These are phyloP conservation scores for Sanghuangporus sanghuang DNA, from an alignment of 1,284 basidiomycete genomes.

Conservation along the genomic window DNA sequence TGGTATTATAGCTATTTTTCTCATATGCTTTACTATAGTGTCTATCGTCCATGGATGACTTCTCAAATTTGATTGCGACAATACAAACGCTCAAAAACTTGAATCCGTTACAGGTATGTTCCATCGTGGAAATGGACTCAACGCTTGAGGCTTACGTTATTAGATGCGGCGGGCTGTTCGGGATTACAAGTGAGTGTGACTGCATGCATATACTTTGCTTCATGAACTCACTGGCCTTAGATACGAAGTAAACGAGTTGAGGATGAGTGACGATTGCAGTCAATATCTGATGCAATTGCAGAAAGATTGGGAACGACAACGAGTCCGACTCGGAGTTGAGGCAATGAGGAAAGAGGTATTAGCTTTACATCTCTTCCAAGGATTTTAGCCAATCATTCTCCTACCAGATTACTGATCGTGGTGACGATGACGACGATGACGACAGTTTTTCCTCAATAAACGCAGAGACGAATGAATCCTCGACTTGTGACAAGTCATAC, in stretches of 20 bases:
- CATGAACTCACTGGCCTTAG: background rate
- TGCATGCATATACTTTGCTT: background rate
- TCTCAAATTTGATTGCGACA: slow-evolving; percentile 83
- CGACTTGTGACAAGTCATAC: slow-evolving; percentile 26
- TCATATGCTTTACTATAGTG: slow-evolving; percentile 45
- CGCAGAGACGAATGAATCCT: slow-evolving; percentile 29
- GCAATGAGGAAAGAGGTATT: slow-evolving; percentile 71
- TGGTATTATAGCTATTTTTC: background rate
- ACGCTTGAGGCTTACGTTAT: background rate
- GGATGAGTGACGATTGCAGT: slow-evolving; percentile 91
- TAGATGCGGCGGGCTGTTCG: slow-evolving; percentile 88
- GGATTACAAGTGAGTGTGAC: slow-evolving; percentile 79
- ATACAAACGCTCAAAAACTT: slow-evolving; percentile 84
- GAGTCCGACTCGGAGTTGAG: slow-evolving; percentile 78
- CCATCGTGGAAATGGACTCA: background rate
- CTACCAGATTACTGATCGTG: slow-evolving; percentile 54
- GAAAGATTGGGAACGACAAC: slow-evolving; percentile 91
- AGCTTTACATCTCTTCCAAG: background rate
- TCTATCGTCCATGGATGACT: slow-evolving; percentile 81
- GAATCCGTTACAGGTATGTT: slow-evolving; percentile 81
- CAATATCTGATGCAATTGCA: slow-evolving; percentile 93
- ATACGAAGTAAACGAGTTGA: slow-evolving; percentile 85
- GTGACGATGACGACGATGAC: slow-evolving; percentile 54
- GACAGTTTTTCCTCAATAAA: slow-evolving; percentile 40
- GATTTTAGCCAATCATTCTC: background rate